A percentile compares a stretch with the other conserved stretches of the same genome.
Conservation (phyloP, 768 basidiomycete species). For the Boletus sp. region DNA sequence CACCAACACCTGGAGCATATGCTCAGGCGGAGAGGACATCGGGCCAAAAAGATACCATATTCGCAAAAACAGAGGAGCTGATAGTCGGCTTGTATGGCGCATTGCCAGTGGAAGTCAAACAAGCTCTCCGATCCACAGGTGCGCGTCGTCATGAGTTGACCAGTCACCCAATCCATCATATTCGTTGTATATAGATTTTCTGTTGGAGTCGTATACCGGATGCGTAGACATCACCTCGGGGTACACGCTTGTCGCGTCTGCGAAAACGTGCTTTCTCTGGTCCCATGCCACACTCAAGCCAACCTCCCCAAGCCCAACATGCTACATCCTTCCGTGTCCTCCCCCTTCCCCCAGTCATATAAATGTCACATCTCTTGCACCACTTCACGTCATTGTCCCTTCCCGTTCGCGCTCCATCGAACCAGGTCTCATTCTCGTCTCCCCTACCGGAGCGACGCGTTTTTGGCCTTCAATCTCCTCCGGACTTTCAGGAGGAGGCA, state of each 20-base stretch:
- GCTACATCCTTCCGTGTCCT: conserved; percentile 80
- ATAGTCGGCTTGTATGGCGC: conserved; percentile 63
- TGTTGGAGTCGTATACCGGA: conserved; percentile 63
- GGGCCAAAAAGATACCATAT: conserved; percentile 38
- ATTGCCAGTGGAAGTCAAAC: conserved; percentile 71
- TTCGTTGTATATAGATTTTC: conserved; percentile 56
- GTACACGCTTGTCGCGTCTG: conserved; percentile 69
- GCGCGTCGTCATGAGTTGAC: background rate
- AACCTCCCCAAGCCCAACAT: conserved; percentile 55
- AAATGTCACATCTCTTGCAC: conserved; percentile 51
- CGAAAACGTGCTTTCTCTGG: conserved; percentile 79
- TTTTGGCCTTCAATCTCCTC: conserved; percentile 89
- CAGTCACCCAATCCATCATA: background rate
- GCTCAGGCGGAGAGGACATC: conserved; percentile 35
- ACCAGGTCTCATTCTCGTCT: conserved; percentile 82
- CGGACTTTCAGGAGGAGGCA: conserved; percentile 76
- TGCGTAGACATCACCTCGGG: conserved; percentile 69
- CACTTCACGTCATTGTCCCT: conserved; percentile 56
- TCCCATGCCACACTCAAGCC: conserved; percentile 73
- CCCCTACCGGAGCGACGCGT: conserved; percentile 64
- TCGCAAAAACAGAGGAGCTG: conserved; percentile 73
- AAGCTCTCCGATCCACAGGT: conserved; percentile 68
- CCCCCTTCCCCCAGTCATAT: conserved; percentile 36
- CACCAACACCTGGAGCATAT: conserved; percentile 38
- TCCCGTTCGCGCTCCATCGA: conserved; percentile 52